Conservation (phyloP, 1,139 yeast species). For the Arxiozyma slooffiae region DNA sequence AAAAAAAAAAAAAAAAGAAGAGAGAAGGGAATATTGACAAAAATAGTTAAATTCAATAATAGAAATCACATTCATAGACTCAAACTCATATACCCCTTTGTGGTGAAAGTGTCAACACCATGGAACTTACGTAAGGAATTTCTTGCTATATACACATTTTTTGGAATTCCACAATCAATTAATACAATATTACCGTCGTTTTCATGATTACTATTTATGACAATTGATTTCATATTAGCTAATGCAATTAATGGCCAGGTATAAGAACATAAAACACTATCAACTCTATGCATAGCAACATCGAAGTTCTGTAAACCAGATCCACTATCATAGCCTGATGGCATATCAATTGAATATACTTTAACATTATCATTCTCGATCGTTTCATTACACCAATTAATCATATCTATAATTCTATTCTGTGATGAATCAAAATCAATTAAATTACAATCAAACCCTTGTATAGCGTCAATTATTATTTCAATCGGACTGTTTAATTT, state of each 20-base stretch:
- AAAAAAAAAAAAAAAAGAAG: too few species aligned
- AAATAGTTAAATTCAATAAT: neutral
- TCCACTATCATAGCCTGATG: conserved; percentile 79
- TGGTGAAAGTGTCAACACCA: conserved; percentile 23
- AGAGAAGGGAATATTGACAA: neutral
- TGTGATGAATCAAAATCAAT: conserved; percentile 32
- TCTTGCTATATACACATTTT: conserved; percentile 23
- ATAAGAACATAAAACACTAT: conserved; percentile 55
- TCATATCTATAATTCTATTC: conserved; percentile 29
- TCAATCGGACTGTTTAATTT: conserved; percentile 68
- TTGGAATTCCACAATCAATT: conserved; percentile 69
- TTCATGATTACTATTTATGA: conserved; percentile 7
- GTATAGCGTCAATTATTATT: conserved; percentile 68
- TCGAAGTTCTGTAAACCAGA: conserved; percentile 46
- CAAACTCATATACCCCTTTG: conserved; percentile 4
- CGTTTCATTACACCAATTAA: conserved; percentile 63
- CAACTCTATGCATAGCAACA: conserved; percentile 27
- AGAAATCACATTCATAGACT: neutral
- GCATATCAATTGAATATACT: conserved; percentile 65
- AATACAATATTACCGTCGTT: conserved; percentile 32
- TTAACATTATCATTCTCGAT: conserved; percentile 34
- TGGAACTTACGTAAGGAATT: conserved; percentile 28
- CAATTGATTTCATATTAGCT: conserved; percentile 38
- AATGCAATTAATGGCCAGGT: conserved; percentile 57
- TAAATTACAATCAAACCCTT: conserved; percentile 69